Base-by-base conservation (phyloP, 257 asterid genomes). In the Datura wrightii region DNA sequence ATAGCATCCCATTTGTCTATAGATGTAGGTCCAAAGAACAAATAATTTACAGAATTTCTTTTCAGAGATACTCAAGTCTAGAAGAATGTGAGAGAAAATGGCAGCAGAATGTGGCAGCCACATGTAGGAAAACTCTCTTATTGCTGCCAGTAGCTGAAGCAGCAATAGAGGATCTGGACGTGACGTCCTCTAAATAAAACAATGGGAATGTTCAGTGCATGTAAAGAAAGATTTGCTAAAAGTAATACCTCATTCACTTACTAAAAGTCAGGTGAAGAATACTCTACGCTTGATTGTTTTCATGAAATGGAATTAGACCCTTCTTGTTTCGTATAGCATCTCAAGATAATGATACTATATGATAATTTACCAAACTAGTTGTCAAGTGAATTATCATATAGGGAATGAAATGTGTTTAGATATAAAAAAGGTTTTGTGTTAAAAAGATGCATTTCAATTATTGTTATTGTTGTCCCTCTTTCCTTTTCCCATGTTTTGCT, bases 151-250 rank as follows among this genome's bases (percentile, higher is more conserved):
- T 31, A 76, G 44, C 80, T 19, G 42, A 72, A 72, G 59, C 80
- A 72, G 80, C 80, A 46, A 10, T 19, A 50, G 62, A 76, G 44
- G 82, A 50, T 76, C 24, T 50, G 82, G 24, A 76, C 6, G 80
- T 5, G 42, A 46, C 6, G 3, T 46, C n/a, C 59, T 5, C 8
- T 5, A 31, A 72, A 42, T 19, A 72, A 24, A 74, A 44, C 9
- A n/a, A n/a, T 18, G 41, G 5, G 41, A 24, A 72, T 46, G 39
- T 46, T 58, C 3, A 10, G n/a, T 19, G 19, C 56, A 24, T n/a
- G 6, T 19, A 46, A 46, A 72, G 58, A 72, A 44, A 19, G 58
- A 72, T 44, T 19, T n/a, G 58, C 58, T 19, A 46, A 19, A 44
- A 72, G 10, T 71, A 5, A 72, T 10, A n/a, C 8, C 56, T 10